Evolutionary conservation across 305 asterid species (phyloP), one percentile per base, ranked within the genome.

Genomic region (Plantago lanceolata): DNA sequence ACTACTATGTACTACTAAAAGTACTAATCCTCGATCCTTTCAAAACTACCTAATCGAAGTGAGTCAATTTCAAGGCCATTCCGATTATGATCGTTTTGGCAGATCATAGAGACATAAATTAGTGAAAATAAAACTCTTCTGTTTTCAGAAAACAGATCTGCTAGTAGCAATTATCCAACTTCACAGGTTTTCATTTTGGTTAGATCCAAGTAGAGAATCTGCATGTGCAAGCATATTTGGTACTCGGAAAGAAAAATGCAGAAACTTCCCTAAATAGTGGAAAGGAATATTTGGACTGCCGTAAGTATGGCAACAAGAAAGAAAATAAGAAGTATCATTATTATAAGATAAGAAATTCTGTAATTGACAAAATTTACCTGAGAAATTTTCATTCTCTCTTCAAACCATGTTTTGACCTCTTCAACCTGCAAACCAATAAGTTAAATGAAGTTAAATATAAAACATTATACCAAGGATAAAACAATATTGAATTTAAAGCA

Each of bases 341-440:
- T 21, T 5, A 45, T 44, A 35, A 16, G 51, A 24, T 21, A 24
- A 0, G 9, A 54, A 33, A 8, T 2, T 16, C 17, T n/a, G 19
- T 47, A 63, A 37, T 56, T 43, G 7, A 19, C n/a, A n/a, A n/a
- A n/a, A n/a, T n/a, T n/a, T 82, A 89, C 98, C 87, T 18, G 75
- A 40, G 77, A 55, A 66, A 70, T 69, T 69, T 40, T 69, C 64
- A 82, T 78, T 62, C 82, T 92, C 77, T 84, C 94, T 79, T 87
- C 92, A 67, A 92, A 81, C 94, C 94, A 87, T 40, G 57, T n/a
- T 87, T 84, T 92, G 57, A 89, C 88, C 75, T 92, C 97, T 73
- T 87, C 89, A 50, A 92, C 95, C 98, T 92, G 84, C 72, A 77
- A 71, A 62, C 67, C 74, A 67, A 66, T 54, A 11, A 64, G 62